Evolutionary conservation across 140 eudicot species (phyloP).

Genomic region (Senecio squalidus): DNA sequence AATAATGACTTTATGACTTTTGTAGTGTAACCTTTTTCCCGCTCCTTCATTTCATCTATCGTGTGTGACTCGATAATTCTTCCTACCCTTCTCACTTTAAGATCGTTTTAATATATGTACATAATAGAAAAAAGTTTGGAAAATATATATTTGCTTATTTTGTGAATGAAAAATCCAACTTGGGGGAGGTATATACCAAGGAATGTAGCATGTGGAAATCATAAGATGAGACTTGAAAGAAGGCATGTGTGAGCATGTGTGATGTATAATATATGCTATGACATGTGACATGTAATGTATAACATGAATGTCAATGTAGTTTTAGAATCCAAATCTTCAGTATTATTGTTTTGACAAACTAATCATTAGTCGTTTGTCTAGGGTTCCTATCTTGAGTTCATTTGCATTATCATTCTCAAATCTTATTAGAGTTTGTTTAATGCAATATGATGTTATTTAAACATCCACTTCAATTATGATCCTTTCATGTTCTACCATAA

Average conservation of each 20-base stretch:
- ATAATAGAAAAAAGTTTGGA: neutral
- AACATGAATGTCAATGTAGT: slow-evolving; percentile 17
- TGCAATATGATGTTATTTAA: neutral
- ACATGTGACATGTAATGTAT: slow-evolving; percentile 24
- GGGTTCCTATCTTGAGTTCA: slow-evolving; percentile 11
- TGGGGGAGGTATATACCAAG: slow-evolving; percentile 19
- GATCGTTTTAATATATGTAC: no score
- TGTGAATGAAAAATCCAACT: neutral
- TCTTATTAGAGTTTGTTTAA: neutral
- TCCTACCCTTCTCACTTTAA: no score
- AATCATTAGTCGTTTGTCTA: slow-evolving; percentile 15
- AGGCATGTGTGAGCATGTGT: slow-evolving; percentile 43
- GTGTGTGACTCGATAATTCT: no score
- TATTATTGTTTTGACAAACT: slow-evolving; percentile 10
- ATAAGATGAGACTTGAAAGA: slow-evolving; percentile 14
- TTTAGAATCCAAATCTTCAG: slow-evolving; percentile 18
- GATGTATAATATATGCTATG: slow-evolving; percentile 26
- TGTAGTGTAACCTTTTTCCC: no score
- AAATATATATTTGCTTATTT: neutral
- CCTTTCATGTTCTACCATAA: neutral
- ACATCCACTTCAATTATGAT: neutral
- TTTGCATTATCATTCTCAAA: slow-evolving; percentile 11
- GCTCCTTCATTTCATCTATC: no score
- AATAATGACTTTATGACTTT: no score
- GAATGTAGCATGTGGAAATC: slow-evolving; percentile 32